phyloP scores from a whole-genome alignment of 176 grass and related monocot species.

The Carex littledalei region DNA sequence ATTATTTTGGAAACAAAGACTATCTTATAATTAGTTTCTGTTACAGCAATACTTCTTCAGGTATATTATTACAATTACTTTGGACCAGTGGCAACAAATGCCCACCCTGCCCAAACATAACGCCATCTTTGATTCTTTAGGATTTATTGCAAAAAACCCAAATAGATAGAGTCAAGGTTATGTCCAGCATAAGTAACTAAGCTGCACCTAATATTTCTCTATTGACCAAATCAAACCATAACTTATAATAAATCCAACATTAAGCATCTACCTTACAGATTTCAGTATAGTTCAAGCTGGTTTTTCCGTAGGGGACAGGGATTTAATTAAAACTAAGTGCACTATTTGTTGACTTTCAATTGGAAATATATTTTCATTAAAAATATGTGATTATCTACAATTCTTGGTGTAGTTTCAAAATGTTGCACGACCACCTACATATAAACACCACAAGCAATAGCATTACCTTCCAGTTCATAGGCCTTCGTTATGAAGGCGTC shows the following conservation, averaged over 20 bases:
- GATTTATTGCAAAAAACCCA: background rate
- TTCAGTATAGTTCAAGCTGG: background rate
- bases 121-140: background rate
- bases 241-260: background rate
- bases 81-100: background rate
- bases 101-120: background rate
- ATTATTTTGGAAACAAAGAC: background rate
- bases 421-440: background rate
- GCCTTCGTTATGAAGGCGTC: background rate
- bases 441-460: background rate
- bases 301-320: background rate
- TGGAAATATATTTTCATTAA: background rate
- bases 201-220: background rate
- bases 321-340: background rate
- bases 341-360: background rate
- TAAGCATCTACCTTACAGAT: background rate
- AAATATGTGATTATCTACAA: background rate
- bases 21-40: background rate
- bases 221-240: background rate
- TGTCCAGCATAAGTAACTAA: background rate
- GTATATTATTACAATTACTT: background rate
- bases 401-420: background rate
- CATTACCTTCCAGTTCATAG: slow-evolving; percentile 12
- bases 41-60: background rate
- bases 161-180: background rate